These are phyloP conservation scores for Arabidopsis suecica DNA, from an alignment of 345 rosid species.

Conservation along the genomic window DNA sequence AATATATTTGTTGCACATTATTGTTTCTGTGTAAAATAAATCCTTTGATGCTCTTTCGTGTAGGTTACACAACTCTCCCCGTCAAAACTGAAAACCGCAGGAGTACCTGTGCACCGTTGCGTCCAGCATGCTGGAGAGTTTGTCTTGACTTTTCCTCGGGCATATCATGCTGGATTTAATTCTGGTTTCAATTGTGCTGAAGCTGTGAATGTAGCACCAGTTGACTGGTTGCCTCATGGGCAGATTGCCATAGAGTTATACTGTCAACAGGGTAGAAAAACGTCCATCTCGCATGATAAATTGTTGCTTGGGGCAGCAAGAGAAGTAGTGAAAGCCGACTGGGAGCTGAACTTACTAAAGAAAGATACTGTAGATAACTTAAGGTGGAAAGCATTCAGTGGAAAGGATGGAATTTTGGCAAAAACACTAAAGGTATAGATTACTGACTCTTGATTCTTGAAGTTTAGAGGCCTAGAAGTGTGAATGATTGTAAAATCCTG, in stretches of 20 bases:
- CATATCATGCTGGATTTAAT: constrained; percentile 98
- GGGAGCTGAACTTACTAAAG: constrained; percentile 93
- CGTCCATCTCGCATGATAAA: constrained; percentile 98
- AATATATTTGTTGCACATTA: background rate
- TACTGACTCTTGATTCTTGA: constrained; percentile 30
- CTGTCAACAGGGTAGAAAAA: constrained; percentile 85
- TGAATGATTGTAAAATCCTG: constrained; percentile 2
- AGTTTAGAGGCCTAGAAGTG: constrained; percentile 16
- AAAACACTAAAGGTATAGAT: constrained; percentile 81
- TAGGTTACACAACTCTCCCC: constrained; percentile 99
- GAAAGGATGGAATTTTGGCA: constrained; percentile 81
- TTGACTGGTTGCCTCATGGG: constrained; percentile 99
- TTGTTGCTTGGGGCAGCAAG: constrained; percentile 98
- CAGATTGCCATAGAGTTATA: constrained; percentile 91
- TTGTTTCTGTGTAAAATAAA: background rate
- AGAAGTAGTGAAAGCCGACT: constrained; percentile 95
- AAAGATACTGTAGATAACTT: constrained; percentile 73
- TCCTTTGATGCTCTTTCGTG: constrained; percentile 35
- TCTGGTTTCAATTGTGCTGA: constrained; percentile 98
- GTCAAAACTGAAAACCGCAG: constrained; percentile 84
- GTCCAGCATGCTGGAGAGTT: constrained; percentile 95
- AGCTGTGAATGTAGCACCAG: constrained; percentile 99
- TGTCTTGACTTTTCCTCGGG: constrained; percentile 96
- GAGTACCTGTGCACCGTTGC: constrained; percentile 91
- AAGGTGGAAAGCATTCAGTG: constrained; percentile 86